Percentiles rank a stretch among this genome's conserved stretches.
These are phyloP conservation scores for Glebionis coronaria DNA, from an alignment of 129 eudicot species.

Conservation along the genomic window DNA sequence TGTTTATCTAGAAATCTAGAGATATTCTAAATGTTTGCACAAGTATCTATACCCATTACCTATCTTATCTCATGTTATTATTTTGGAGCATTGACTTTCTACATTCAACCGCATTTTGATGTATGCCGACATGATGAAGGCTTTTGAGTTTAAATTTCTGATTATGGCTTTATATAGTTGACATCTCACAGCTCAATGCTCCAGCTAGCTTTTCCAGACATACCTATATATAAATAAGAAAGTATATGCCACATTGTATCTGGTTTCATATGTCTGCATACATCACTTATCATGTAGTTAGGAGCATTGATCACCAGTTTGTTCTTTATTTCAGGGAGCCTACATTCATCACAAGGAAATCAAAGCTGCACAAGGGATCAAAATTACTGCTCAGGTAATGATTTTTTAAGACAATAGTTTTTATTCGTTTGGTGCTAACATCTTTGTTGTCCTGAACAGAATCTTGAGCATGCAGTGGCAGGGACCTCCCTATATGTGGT, in stretches of 20 bases:
- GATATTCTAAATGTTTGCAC: not conserved
- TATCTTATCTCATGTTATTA: slow-evolving; percentile 1
- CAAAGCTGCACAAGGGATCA: slow-evolving; percentile 99
- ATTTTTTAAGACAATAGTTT: not conserved
- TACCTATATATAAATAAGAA: not conserved
- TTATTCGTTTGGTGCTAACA: not conserved
- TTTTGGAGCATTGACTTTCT: not conserved
- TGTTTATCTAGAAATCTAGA: too few species aligned
- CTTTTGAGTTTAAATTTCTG: not conserved
- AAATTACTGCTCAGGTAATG: slow-evolving; percentile 90
- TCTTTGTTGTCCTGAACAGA: slow-evolving; percentile 35
- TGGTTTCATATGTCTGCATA: not conserved
- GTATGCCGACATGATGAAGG: not conserved
- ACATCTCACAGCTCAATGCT: too few species aligned
- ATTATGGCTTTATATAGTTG: not conserved
- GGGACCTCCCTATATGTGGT: slow-evolving; percentile 88
- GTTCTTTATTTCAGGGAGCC: slow-evolving; percentile 61
- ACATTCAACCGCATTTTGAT: slow-evolving; percentile 3
- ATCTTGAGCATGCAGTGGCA: slow-evolving; percentile 95
- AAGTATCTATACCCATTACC: not conserved
- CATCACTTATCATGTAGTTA: slow-evolving; percentile 1
- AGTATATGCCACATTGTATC: not conserved
- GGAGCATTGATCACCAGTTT: slow-evolving; percentile 5
- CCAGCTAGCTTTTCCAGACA: too few species aligned
- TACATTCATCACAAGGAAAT: slow-evolving; percentile 85